phyloP scores from a whole-genome alignment of 768 basidiomycete species.

The Calocybe cyanea region DNA sequence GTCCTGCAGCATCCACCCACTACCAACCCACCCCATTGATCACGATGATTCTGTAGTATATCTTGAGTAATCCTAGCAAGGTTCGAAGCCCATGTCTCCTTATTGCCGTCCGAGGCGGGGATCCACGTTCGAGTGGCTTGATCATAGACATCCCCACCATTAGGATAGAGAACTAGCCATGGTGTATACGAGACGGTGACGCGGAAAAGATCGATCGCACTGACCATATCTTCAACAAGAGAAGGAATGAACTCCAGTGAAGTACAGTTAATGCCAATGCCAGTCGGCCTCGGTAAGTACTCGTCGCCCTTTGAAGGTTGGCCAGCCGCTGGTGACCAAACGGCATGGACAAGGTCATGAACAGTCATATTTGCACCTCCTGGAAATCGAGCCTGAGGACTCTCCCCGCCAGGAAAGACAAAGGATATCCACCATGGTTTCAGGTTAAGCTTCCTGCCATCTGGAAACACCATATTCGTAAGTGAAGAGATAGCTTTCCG shows the following conservation, averaged over 20 bases:
- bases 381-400: slow-evolving; percentile 32
- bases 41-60: slow-evolving; percentile 9
- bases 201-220: slow-evolving; percentile 13
- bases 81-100: slow-evolving; percentile 31
- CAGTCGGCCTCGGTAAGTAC: slow-evolving; percentile 36
- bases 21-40: slow-evolving; percentile 48
- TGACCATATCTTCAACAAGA: slow-evolving; percentile 36
- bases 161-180: slow-evolving; percentile 70
- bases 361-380: slow-evolving; percentile 24
- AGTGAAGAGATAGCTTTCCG: slow-evolving; percentile 52
- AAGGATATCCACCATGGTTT: slow-evolving; percentile 79
- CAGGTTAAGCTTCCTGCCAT: slow-evolving; percentile 5
- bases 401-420: slow-evolving; percentile 52
- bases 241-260: slow-evolving; percentile 36
- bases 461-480: slow-evolving; percentile 13
- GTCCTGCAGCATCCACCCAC: slow-evolving; percentile 72
- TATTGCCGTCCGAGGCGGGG: slow-evolving; percentile 12
- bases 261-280: slow-evolving; percentile 77
- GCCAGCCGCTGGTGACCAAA: slow-evolving; percentile 22
- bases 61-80: slow-evolving; percentile 23
- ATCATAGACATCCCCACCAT: slow-evolving; percentile 60
- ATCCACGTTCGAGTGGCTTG: slow-evolving; percentile 41
- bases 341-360: slow-evolving; percentile 39
- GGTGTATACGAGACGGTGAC: slow-evolving; percentile 24
- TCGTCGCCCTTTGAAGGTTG: slow-evolving; percentile 7